These are phyloP conservation scores for Sugiyamaella sp. DNA, from an alignment of 1,139 yeast genomes.

Conservation along the genomic window DNA sequence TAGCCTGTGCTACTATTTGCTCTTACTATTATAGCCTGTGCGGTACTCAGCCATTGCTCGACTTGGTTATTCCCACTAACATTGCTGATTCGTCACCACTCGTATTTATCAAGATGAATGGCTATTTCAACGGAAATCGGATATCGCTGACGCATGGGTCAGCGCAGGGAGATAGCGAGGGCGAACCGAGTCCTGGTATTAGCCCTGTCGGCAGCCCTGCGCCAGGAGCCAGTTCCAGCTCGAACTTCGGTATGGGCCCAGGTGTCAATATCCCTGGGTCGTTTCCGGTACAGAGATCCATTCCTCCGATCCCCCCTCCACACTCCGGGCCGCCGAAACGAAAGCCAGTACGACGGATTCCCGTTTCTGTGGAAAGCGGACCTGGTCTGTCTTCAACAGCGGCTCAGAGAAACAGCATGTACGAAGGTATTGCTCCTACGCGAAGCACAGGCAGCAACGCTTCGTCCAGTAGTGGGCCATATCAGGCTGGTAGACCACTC, in stretches of 20 bases:
- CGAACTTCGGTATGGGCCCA: too few species aligned
- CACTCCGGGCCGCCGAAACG: slow-evolving; percentile 27
- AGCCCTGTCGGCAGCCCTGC: neutral
- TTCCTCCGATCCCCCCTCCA: slow-evolving; percentile 22
- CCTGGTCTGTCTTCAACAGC: slow-evolving; percentile 4
- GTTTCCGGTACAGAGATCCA: slow-evolving; percentile 1
- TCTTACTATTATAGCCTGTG: too few species aligned
- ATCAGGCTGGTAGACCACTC: slow-evolving; percentile 5
- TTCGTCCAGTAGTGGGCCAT: slow-evolving; percentile 12
- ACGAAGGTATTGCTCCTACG: slow-evolving; percentile 13
- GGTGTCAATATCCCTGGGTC: neutral
- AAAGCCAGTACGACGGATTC: slow-evolving; percentile 28
- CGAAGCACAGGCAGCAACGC: slow-evolving; percentile 4
- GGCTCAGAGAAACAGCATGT: slow-evolving; percentile 14
- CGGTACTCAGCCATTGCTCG: too few species aligned
- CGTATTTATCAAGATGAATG: slow-evolving; percentile 24
- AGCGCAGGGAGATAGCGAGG: neutral
- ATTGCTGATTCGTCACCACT: too few species aligned
- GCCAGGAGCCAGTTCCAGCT: slow-evolving; percentile 1
- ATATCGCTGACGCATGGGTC: slow-evolving; percentile 10
- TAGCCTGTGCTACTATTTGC: too few species aligned
- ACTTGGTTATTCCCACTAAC: too few species aligned
- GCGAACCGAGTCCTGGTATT: slow-evolving; percentile 1
- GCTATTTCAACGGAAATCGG: slow-evolving; percentile 29
- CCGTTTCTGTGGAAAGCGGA: slow-evolving; percentile 17